Evolutionary conservation across 1,284 basidiomycete genomes (phyloP).

Genomic region (Puccinia horiana): DNA sequence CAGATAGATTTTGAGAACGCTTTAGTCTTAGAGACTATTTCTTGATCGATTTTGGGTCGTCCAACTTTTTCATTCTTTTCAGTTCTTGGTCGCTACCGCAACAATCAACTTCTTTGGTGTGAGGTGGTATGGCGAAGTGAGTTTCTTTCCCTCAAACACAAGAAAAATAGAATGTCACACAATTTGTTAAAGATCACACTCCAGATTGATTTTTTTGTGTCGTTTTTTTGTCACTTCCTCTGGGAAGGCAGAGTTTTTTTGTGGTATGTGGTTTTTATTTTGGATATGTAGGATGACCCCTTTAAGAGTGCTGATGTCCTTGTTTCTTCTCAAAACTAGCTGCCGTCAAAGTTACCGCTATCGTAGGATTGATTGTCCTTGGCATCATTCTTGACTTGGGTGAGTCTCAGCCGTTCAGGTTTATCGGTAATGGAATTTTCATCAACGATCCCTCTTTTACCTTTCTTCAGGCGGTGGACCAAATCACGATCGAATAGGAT

Average conservation of each 20-base stretch:
- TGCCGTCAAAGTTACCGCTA: conserved; percentile 59
- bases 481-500: conserved; percentile 61
- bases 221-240: neutral
- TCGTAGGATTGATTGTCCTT: conserved; percentile 63
- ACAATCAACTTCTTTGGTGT: conserved; percentile 62
- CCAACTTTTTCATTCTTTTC: conserved; percentile 45
- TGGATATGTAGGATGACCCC: neutral
- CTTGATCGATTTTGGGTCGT: neutral
- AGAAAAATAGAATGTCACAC: neutral
- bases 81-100: conserved; percentile 47
- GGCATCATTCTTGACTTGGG: conserved; percentile 72
- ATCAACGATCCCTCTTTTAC: conserved; percentile 65
- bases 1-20: neutral
- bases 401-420: conserved; percentile 61
- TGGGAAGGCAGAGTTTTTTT: conserved; percentile 33
- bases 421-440: neutral
- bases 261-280: neutral
- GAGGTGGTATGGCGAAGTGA: conserved; percentile 66
- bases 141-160: neutral
- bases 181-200: neutral
- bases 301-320: neutral
- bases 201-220: neutral
- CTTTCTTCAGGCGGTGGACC: conserved; percentile 73
- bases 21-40: neutral
- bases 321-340: neutral